Conservation (phyloP, 2,329 filamentous ascomycete genomes). For the Meredithiella fracta region DNA sequence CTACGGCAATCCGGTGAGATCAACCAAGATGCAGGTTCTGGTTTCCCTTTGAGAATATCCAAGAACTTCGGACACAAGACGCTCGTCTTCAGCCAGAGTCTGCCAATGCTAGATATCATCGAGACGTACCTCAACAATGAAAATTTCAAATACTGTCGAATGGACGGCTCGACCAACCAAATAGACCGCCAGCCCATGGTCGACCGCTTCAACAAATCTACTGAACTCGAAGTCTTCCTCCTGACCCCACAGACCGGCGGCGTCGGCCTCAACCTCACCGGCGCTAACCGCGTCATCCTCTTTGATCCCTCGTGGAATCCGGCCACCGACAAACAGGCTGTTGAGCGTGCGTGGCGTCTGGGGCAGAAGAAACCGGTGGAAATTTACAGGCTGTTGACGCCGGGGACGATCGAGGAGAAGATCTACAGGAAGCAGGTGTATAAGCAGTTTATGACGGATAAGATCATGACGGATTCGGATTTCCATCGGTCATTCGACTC, state of each 20-base stretch:
- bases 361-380: constrained; percentile 91
- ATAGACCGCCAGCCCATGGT: constrained; percentile 79
- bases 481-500: constrained; percentile 83
- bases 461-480: constrained; percentile 85
- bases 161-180: constrained; percentile 87
- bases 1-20: constrained; percentile 64
- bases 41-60: constrained; percentile 79
- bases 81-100: constrained; percentile 78
- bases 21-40: constrained; percentile 91
- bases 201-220: constrained; percentile 77
- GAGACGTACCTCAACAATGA: constrained; percentile 62
- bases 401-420: constrained; percentile 96
- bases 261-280: constrained; percentile 83
- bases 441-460: constrained; percentile 95
- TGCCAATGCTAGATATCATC: constrained; percentile 89
- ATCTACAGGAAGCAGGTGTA: constrained; percentile 98
- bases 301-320: constrained; percentile 99
- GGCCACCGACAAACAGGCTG: constrained; percentile 86
- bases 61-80: constrained; percentile 83
- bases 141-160: constrained; percentile 61
- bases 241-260: constrained; percentile 93
- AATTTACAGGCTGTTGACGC: constrained; percentile 95
- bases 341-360: constrained; percentile 87
- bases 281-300: constrained; percentile 90
- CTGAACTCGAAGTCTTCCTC: constrained; percentile 69